Base-by-base conservation (phyloP, 2,329 filamentous ascomycete genomes). In the Aspergillus floridensis region DNA sequence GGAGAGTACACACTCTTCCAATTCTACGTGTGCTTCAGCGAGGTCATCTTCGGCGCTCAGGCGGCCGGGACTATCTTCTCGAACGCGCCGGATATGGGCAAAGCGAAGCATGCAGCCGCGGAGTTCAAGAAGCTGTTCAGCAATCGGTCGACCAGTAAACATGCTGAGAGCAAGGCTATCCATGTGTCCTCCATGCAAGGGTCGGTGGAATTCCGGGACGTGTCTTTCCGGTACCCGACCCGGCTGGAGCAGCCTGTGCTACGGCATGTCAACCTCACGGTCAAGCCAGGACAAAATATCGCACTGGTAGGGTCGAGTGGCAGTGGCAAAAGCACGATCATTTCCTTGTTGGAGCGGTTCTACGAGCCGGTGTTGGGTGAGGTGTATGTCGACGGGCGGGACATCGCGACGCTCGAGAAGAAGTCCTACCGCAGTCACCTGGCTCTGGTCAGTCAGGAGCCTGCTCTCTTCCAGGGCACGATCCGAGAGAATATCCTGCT, bases 361-460 rank as follows among this genome's bases (percentile, higher is more conserved):
- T 93, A 92, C 70, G 84, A 89, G 38, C 72, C 85, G 0, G 76
- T 83, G 29, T 77, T 80, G 7, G 90, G 90, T 4, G 76, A 76
- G 2, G 85, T 93, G 47, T 76, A 87, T 0, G 84, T 85, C 70
- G 88, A 90, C 69, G 86, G 81, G 2, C 76, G 77, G 51, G 81
- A 88, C 64, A 84, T 91, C 49, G 70, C 76, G 0, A 71, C 79
- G 1, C 69, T 89, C 49, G 82, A 87, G 58, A 77, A 88, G 0
- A 79, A 80, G 61, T 74, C 80, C 12, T 90, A 90, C 69, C 83
- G 89, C 19, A 80, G 81, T 60, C 76, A 84, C 38, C 76, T 91
- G 8, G 88, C 87, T 0, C 80, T 92, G 0, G 89, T 92, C 0
- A 84, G 87, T 1, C 89, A 92, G 71, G 89, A 92, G 70, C 81